Evolutionary conservation across 2,329 filamentous ascomycete genomes (phyloP), one percentile per base, ranked within the genome.

Genomic region (Blumeriella jaapii): DNA sequence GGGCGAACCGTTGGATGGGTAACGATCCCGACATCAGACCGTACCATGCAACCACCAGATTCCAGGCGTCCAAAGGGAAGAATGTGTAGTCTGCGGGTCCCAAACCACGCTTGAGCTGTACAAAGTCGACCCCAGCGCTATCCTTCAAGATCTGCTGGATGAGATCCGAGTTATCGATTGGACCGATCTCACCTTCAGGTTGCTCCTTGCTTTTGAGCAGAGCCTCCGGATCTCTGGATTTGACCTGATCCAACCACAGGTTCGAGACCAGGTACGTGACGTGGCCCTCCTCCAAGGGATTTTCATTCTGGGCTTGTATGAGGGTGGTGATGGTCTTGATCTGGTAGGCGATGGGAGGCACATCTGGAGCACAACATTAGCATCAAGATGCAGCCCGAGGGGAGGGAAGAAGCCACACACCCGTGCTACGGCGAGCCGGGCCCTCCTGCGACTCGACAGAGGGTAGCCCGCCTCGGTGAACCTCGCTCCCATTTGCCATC

Each of bases 121-220:
- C 71, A 50, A 86, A 93, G 11, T 68, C 62, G 10, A 61, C 59
- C 30, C 61, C 63, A 12, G 56, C 55, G 7, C 64, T 60, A 39
- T 74, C 68, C 31, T 57, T 59, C 38, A 77, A 62, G 22, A 68
- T 65, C 43, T 77, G 68, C 40, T 77, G 64, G 33, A 87, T 74
- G 41, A 95, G 77, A 53, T 87, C 81, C 0, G 81, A 76, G 54
- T 95, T 95, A 63, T 95, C 85, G 19, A 96, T 71, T 0, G 83
- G 82, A 1, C 86, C 86, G 6, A 61, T 49, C 4, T 74, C 69
- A 5, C 71, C 73, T 39, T 78, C 69, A 8, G 65, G 55, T 7
- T 69, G 68, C n/a, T 67, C 61, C 43, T 82, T 81, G 41, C 71
- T 68, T 13, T 65, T 67, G 33, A 67, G 60, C 38, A 71, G 68